Percentiles rank a stretch among this genome's conserved stretches.
Evolutionary conservation across 805 yeast species (phyloP).

Genomic region (Barnettozyma botsteinii): DNA sequence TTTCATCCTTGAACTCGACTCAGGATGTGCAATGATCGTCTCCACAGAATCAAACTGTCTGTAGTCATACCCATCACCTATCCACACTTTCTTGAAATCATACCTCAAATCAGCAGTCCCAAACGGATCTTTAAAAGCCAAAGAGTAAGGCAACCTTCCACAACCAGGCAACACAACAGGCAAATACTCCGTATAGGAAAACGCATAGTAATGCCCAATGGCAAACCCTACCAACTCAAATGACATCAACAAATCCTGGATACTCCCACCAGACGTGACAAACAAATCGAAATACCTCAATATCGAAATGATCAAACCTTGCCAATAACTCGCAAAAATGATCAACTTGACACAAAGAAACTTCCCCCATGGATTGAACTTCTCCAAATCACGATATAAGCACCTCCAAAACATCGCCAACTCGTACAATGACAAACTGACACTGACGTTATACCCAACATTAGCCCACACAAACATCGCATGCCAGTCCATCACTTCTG

Average conservation of each 20-base stretch:
- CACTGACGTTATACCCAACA: slow-evolving; percentile 69
- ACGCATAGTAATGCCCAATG: slow-evolving; percentile 81
- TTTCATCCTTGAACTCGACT: slow-evolving; percentile 55
- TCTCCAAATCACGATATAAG: slow-evolving; percentile 66
- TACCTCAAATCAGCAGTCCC: slow-evolving; percentile 71
- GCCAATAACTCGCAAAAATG: slow-evolving; percentile 99
- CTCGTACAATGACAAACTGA: slow-evolving; percentile 75
- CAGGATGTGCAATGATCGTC: slow-evolving; percentile 61
- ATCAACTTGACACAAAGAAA: slow-evolving; percentile 89
- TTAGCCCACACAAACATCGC: slow-evolving; percentile 59
- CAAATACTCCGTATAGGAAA: slow-evolving; percentile 70
- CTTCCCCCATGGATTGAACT: slow-evolving; percentile 86
- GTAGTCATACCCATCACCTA: slow-evolving; percentile 74
- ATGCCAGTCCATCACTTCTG: slow-evolving; percentile 44
- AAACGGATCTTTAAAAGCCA: slow-evolving; percentile 71
- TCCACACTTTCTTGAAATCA: slow-evolving; percentile 66
- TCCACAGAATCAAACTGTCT: slow-evolving; percentile 79
- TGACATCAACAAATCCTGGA: slow-evolving; percentile 76
- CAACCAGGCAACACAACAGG: slow-evolving; percentile 58
- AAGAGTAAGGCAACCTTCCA: slow-evolving; percentile 50
- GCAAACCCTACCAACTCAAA: slow-evolving; percentile 84
- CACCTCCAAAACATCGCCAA: slow-evolving; percentile 92
- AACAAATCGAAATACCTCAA: slow-evolving; percentile 40
- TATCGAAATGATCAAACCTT: slow-evolving; percentile 53
- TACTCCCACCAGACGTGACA: slow-evolving; percentile 42